Evolutionary conservation across 768 basidiomycete genomes (phyloP), one percentile per base, ranked within the genome.

Genomic region (Boletus subcaerulescens): DNA sequence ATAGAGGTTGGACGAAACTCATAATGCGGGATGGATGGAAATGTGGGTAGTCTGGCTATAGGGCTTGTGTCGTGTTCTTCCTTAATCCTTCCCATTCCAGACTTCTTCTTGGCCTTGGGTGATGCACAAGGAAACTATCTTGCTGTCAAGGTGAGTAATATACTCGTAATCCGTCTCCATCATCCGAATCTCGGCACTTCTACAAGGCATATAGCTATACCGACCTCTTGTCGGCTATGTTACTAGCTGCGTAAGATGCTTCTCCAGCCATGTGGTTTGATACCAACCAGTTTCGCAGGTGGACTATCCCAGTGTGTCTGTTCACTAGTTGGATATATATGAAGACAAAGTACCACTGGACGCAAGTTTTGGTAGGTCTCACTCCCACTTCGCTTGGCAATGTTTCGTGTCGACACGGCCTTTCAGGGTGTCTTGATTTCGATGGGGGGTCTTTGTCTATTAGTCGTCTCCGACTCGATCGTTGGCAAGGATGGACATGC

Each of bases 61-160:
- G 17, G 3, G 0, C 18, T 40, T 11, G 3, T 6, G 22, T 38
- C 36, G 33, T 40, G 5, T 43, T 45, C 24, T 39, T 40, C 6
- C 35, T 38, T 20, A 57, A 26, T 1, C 10, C 3, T n/a, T 24
- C 4, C 17, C 22, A 4, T 26, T 35, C 5, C 61, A 93, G 91
- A 94, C 69, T 73, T 91, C 61, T 79, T 93, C 50, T 73, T 94
- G n/a, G 87, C 86, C 11, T 80, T 81, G 33, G 84, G 81, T 68
- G 91, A 94, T 66, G 89, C 91, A 10, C 87, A 93, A 67, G 91
- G 85, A 43, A 93, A 93, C 67, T 93, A 86, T 71, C 71, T 92
- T 53, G 90, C 91, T 32, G 83, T 93, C 55, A 90, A 89, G 74
- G 85, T 83, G 44, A 42, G 69, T 31, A 2, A 2, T 33, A 18